Evolutionary conservation across 257 asterid genomes (phyloP).

Genomic region (Catharanthus roseus): DNA sequence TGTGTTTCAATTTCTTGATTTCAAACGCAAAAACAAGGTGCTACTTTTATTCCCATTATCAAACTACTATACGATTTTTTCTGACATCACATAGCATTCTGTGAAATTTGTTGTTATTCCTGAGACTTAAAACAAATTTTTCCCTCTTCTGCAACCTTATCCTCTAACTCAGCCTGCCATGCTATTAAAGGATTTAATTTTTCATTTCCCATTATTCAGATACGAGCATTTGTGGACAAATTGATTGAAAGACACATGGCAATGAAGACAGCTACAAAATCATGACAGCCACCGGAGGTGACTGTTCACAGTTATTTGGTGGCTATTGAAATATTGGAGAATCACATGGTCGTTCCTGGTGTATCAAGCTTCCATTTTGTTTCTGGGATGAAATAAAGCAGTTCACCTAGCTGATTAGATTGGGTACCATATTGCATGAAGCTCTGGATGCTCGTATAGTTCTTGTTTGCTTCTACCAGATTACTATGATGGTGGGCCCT

Average conservation of each 20-base stretch:
- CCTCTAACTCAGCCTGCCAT: not conserved
- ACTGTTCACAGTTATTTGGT: slow-evolving; percentile 13
- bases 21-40: slow-evolving; percentile 96
- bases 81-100: not conserved
- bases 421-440: slow-evolving; percentile 7
- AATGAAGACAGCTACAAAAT: slow-evolving; percentile 50
- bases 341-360: slow-evolving; percentile 11
- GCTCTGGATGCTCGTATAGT: slow-evolving; percentile 5
- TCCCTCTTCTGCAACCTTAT: not conserved
- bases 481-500: slow-evolving; percentile 6
- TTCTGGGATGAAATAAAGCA: slow-evolving; percentile 8
- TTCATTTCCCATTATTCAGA: slow-evolving; percentile 42
- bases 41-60: slow-evolving; percentile 12
- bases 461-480: not conserved
- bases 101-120: not conserved
- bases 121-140: not conserved
- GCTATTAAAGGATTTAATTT: not conserved
- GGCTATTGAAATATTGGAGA: slow-evolving; percentile 19
- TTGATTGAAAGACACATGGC: slow-evolving; percentile 84
- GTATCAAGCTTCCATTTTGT: not conserved
- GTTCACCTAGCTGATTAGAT: not conserved
- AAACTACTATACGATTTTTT: slow-evolving; percentile 3
- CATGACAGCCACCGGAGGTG: slow-evolving; percentile 29
- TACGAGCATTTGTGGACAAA: slow-evolving; percentile 91
- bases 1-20: slow-evolving; percentile 87